Conservation (phyloP, 495 filamentous ascomycete genomes). For the Chaetomium fimeti region DNA sequence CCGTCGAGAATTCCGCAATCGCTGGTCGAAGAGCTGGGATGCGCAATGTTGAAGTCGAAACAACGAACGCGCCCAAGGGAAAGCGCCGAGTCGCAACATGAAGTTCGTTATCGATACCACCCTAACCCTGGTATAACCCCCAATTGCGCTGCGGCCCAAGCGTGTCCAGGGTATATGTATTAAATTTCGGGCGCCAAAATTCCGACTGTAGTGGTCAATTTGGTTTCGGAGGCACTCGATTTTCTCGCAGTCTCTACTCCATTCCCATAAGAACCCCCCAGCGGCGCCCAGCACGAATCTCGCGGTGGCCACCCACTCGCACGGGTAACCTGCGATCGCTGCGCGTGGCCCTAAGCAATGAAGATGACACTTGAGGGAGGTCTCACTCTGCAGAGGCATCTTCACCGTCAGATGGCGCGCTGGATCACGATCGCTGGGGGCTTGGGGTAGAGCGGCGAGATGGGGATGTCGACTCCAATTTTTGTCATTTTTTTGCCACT, state of each 20-base stretch:
- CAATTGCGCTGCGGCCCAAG: neutral
- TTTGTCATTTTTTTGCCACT: slow-evolving; percentile 39
- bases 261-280: slow-evolving; percentile 50
- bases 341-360: slow-evolving; percentile 49
- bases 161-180: slow-evolving; percentile 22
- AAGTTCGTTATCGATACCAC: slow-evolving; percentile 3
- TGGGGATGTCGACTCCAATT: slow-evolving; percentile 48
- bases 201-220: slow-evolving; percentile 52
- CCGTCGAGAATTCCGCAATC: too few relatives aligned
- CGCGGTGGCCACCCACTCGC: slow-evolving; percentile 52
- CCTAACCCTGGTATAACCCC: slow-evolving; percentile 5
- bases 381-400: slow-evolving; percentile 54
- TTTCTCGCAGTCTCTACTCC: slow-evolving; percentile 45
- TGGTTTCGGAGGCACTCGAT: slow-evolving; percentile 48
- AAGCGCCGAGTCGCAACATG: neutral
- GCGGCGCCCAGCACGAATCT: slow-evolving; percentile 54
- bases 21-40: neutral
- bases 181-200: slow-evolving; percentile 18
- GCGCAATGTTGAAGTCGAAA: neutral
- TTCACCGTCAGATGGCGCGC: slow-evolving; percentile 54
- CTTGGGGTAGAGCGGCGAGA: slow-evolving; percentile 47
- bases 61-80: neutral
- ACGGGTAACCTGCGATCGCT: slow-evolving; percentile 52
- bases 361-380: slow-evolving; percentile 51
- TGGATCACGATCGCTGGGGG: slow-evolving; percentile 54